Percentiles rank a stretch among this genome's conserved stretches.
Conservation (phyloP, 164 flowering plant species). For the Liquidambar formosana region DNA sequence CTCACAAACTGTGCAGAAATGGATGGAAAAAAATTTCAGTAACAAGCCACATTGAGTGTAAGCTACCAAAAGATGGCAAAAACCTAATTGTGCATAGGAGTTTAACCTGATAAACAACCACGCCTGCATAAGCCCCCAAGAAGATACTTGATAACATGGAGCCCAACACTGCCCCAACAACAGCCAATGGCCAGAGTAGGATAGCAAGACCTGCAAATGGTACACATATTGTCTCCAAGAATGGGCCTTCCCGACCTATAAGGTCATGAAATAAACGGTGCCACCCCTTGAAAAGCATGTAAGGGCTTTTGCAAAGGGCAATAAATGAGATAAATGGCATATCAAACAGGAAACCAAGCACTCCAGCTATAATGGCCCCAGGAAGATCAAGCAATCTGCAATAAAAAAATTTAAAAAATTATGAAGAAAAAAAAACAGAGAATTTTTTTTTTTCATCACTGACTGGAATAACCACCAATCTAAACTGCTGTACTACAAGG, state of each 20-base stretch:
- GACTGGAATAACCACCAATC: background rate
- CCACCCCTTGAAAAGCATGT: slow-evolving; percentile 97
- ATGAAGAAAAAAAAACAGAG: background rate
- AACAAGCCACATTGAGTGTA: background rate
- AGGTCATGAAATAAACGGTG: slow-evolving; percentile 83
- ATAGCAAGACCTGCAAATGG: slow-evolving; percentile 95
- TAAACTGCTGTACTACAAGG: background rate
- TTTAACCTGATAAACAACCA: slow-evolving; percentile 76
- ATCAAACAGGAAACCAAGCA: slow-evolving; percentile 62
- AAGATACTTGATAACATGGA: slow-evolving; percentile 66
- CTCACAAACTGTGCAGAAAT: too few species aligned
- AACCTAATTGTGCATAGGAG: background rate
- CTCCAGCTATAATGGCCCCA: slow-evolving; percentile 55
- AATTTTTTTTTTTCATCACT: too few species aligned
- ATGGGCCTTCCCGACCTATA: slow-evolving; percentile 94
- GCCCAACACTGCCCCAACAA: slow-evolving; percentile 66
- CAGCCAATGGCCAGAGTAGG: slow-evolving; percentile 87
- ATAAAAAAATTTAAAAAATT: background rate
- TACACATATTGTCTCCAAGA: slow-evolving; percentile 91
- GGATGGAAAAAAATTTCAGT: too few species aligned
- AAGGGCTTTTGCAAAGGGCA: slow-evolving; percentile 73
- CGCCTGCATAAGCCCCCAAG: slow-evolving; percentile 81
- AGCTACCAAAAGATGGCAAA: background rate
- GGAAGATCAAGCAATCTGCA: slow-evolving; percentile 72
- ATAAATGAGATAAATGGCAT: slow-evolving; percentile 55